These are phyloP conservation scores for Cercophora newfieldiana DNA, from an alignment of 495 filamentous ascomycete genomes.

Conservation along the genomic window DNA sequence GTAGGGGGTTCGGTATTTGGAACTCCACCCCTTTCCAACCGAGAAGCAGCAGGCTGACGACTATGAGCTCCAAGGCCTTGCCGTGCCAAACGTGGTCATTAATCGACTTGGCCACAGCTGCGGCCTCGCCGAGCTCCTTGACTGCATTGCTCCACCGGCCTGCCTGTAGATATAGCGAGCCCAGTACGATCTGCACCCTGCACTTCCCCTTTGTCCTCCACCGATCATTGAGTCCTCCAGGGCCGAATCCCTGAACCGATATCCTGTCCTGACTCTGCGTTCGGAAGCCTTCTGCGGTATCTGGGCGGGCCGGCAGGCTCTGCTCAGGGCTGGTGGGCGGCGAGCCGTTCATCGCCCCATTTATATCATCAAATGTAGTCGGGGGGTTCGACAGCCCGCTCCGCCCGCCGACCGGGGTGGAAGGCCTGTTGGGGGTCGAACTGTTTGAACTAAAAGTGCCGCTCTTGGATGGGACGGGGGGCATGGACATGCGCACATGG, in stretches of 20 bases:
- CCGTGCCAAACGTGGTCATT: slow-evolving; percentile 97
- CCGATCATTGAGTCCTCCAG: slow-evolving; percentile 69
- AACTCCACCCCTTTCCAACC: slow-evolving; percentile 87
- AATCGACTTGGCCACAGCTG: slow-evolving; percentile 70
- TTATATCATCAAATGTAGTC: slow-evolving; percentile 72
- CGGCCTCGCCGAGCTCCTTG: slow-evolving; percentile 79
- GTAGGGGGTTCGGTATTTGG: slow-evolving; percentile 62
- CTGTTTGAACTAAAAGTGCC: slow-evolving; percentile 37
- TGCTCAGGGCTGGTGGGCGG: slow-evolving; percentile 39
- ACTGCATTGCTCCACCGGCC: slow-evolving; percentile 89
- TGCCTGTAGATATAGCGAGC: slow-evolving; percentile 81
- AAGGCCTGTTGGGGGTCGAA: slow-evolving; percentile 53
- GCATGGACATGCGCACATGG: slow-evolving; percentile 78
- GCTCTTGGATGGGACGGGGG: slow-evolving; percentile 47
- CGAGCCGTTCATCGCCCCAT: slow-evolving; percentile 34
- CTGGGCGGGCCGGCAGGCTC: slow-evolving; percentile 29
- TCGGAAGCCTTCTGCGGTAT: slow-evolving; percentile 38
- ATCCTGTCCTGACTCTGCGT: slow-evolving; percentile 71
- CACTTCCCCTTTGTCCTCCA: slow-evolving; percentile 81
- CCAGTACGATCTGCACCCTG: slow-evolving; percentile 76
- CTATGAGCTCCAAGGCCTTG: slow-evolving; percentile 85
- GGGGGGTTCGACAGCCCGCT: slow-evolving; percentile 57
- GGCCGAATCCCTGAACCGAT: slow-evolving; percentile 81
- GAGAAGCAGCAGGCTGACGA: slow-evolving; percentile 79
- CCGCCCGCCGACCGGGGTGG: slow-evolving; percentile 50